Percentiles rank a stretch among this genome's conserved stretches.
These are phyloP conservation scores for Tephrocybe sp. DNA, from an alignment of 768 basidiomycete genomes.

Conservation along the genomic window DNA sequence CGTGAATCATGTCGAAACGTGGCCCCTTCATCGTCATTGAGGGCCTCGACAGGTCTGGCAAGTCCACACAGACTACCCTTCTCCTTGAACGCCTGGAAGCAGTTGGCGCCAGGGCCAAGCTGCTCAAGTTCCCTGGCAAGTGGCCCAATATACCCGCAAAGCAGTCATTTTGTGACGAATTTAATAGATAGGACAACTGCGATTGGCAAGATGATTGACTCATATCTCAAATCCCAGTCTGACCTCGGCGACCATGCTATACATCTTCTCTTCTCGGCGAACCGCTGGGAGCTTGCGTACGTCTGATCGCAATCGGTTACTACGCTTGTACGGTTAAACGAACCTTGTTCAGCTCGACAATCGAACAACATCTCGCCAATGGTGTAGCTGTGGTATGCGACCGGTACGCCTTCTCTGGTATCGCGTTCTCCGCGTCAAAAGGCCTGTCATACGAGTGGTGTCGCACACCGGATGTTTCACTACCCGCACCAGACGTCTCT, in stretches of 20 bases:
- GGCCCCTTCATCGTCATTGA: slow-evolving; percentile 92
- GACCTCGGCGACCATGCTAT: slow-evolving; percentile 91
- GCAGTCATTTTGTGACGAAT: too few species aligned
- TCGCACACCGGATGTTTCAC: slow-evolving; percentile 75
- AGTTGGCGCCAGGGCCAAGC: slow-evolving; percentile 43
- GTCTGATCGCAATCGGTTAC: background rate
- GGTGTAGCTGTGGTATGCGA: slow-evolving; percentile 85
- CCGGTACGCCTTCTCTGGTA: slow-evolving; percentile 94
- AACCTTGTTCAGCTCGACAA: slow-evolving; percentile 44
- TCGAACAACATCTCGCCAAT: slow-evolving; percentile 51
- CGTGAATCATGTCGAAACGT: slow-evolving; percentile 35
- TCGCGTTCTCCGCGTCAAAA: slow-evolving; percentile 80
- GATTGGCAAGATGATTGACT: slow-evolving; percentile 91
- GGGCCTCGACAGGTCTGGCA: slow-evolving; percentile 94
- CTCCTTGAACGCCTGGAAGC: slow-evolving; percentile 55
- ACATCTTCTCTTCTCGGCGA: slow-evolving; percentile 94
- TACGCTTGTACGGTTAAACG: background rate
- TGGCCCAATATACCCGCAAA: background rate
- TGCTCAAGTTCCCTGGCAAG: slow-evolving; percentile 90
- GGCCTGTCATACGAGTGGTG: slow-evolving; percentile 81
- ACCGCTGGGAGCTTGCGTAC: slow-evolving; percentile 93
- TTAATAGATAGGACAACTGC: slow-evolving; percentile 80
- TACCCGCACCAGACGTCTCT: slow-evolving; percentile 87
- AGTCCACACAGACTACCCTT: slow-evolving; percentile 78
- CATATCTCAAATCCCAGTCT: slow-evolving; percentile 78